Base-by-base conservation (phyloP, 352 stramenopile genomes). In the Saprolegnia diclina region DNA sequence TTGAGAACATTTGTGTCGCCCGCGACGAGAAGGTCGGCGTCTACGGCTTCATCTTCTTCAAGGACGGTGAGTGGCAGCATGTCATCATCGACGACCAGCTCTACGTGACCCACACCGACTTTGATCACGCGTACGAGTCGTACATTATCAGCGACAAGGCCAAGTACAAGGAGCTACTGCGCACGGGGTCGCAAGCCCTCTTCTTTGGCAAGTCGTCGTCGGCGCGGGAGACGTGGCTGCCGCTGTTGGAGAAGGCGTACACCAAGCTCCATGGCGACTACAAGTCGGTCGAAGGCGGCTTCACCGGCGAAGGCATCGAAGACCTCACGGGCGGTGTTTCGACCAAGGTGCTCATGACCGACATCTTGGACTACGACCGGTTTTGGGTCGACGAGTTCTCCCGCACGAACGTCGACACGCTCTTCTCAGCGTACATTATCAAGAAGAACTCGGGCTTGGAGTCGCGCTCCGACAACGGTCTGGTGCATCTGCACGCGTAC, bases 201-300 rank as follows among this genome's bases (percentile, higher is more conserved):
- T 71, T 77, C 63, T 82, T 78, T 48, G 73, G 74, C 38, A 77
- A 77, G 42, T 82, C 74, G 40, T 73, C 66, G 37, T 77, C 77
- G 53, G 82, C 77, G 32, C 79, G 87, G 64, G 85, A 94, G 72
- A 77, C 91, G 45, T 96, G 88, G 88, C 77, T 88, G 16, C 77
- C 83, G 52, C 72, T 95, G n/a, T 56, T 96, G 14, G 88, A 96
- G 72, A 96, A 96, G 70, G 87, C 87, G 26, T 94, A 89, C 66
- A 83, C 88, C 13, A 95, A 95, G 65, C 80, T 79, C 45, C 83
- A 84, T 62, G 87, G 88, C 26, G 80, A 79, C 70, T 96, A 95
- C 77, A 68, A 73, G 10, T 65, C 74, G 11, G 78, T 95, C 52
- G 76, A 88, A 44, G 80, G 79, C 52, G 87, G 86, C 6, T 76